Evolutionary conservation across 2,329 filamentous ascomycete genomes (phyloP), one percentile per base, ranked within the genome.

Genomic region (Arthroderma sp.): DNA sequence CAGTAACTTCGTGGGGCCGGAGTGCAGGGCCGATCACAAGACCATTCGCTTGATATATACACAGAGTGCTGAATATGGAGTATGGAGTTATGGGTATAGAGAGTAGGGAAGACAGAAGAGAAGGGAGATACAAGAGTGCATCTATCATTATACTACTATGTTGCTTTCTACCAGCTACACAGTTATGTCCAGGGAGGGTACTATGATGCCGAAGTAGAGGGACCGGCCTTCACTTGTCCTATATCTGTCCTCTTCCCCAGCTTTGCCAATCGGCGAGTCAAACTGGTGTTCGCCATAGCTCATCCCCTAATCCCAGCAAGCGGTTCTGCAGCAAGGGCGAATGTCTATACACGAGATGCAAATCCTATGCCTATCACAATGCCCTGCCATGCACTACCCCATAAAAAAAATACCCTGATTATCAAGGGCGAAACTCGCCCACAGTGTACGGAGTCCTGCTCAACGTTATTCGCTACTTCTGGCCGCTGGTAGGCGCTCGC

Each of bases 161-260:
- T 19, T 13, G 38, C 38, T 41, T 15, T 7, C 11, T 43, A 19
- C 39, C n/a, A 15, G n/a, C 2, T 5, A 33, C 31, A 11, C n/a
- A n/a, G n/a, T n/a, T n/a, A n/a, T n/a, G 31, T 33, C 31, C 6
- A 33, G 31, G 31, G 31, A 9, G 31, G 31, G 31, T 1, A 5
- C 31, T 2, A 37, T 15, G 9, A 37, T 2, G 19, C 43, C 35
- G 35, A 38, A 17, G 4, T 47, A 11, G 21, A 25, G 15, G 15
- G 19, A 13, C 43, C 21, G 41, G 41, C 44, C 44, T 49, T 25
- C 44, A 21, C 23, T 31, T 49, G n/a, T 21, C 21, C 13, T 15
- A 6, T 51, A 51, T 51, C 47, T 51, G 47, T n/a, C 47, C 47
- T 51, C 21, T 51, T 51, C 47, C 47, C 47, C 47, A 51, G 47